Evolutionary conservation across 2,329 filamentous ascomycete species (phyloP).

Genomic region (Zasmidium cellare): DNA sequence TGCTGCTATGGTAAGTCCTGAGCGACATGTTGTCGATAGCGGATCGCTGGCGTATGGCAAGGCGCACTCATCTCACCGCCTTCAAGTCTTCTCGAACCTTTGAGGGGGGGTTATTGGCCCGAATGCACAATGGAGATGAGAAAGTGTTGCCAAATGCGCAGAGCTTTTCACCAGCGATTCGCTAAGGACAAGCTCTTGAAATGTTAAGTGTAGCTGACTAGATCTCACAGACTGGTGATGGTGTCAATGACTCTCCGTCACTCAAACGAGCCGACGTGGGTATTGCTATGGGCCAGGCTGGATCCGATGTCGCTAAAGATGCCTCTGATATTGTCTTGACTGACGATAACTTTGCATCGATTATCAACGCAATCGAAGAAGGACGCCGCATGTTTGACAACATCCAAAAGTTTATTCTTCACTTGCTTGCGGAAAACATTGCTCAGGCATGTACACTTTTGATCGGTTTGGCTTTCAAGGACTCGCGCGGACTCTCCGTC

Average conservation of each 20-base stretch:
- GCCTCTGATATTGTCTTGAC: slow-evolving; percentile 47
- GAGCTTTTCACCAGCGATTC: no score
- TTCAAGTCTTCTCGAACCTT: no score
- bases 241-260: slow-evolving; percentile 48
- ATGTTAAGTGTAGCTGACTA: no score
- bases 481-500: slow-evolving; percentile 68
- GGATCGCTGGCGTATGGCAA: no score
- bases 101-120: no score
- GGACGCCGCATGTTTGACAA: slow-evolving; percentile 76
- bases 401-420: slow-evolving; percentile 80
- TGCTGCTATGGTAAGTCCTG: slow-evolving; percentile 48
- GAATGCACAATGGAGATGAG: no score
- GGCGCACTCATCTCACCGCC: no score
- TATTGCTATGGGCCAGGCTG: slow-evolving; percentile 48
- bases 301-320: no score
- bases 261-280: slow-evolving; percentile 48
- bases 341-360: slow-evolving; percentile 49
- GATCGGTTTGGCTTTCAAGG: slow-evolving; percentile 79
- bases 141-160: no score
- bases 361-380: slow-evolving; percentile 47
- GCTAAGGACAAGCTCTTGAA: no score
- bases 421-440: slow-evolving; percentile 97
- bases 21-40: no score
- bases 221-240: slow-evolving; percentile 45
- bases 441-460: slow-evolving; percentile 80